Conservation (phyloP, 805 yeast species). For the Suhomyces sp. region DNA sequence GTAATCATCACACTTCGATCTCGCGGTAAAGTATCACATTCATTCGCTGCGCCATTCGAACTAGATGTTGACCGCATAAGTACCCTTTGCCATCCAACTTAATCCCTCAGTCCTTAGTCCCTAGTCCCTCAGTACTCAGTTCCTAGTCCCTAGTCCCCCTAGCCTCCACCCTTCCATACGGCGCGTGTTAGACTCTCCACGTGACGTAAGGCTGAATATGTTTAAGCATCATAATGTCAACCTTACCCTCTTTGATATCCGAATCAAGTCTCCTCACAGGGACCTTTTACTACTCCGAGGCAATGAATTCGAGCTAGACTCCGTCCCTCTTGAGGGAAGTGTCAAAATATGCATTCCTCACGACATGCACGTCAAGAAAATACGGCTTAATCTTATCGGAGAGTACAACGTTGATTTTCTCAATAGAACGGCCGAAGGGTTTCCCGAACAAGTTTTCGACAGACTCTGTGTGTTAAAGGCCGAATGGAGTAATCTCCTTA, state of each 20-base stretch:
- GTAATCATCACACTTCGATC: background rate
- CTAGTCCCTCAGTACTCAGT: no score
- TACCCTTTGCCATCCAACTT: background rate
- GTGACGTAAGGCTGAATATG: slow-evolving; percentile 12
- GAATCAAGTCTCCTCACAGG: slow-evolving; percentile 38
- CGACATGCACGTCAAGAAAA: slow-evolving; percentile 36
- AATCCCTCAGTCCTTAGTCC: background rate
- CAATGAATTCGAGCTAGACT: slow-evolving; percentile 42
- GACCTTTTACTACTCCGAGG: slow-evolving; percentile 45
- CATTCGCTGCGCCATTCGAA: background rate
- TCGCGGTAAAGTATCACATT: background rate
- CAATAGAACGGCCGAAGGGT: slow-evolving; percentile 29
- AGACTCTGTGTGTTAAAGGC: slow-evolving; percentile 39
- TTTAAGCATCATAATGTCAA: slow-evolving; percentile 19
- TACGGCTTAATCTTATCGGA: slow-evolving; percentile 42
- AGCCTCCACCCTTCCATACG: background rate
- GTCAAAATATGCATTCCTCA: slow-evolving; percentile 46
- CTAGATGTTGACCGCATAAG: background rate
- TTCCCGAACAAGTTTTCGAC: slow-evolving; percentile 36
- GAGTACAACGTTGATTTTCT: slow-evolving; percentile 43
- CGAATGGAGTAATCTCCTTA: slow-evolving; percentile 49
- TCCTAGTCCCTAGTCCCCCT: background rate
- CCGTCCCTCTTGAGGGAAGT: slow-evolving; percentile 43
- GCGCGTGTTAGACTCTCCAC: background rate
- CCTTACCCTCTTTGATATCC: slow-evolving; percentile 36